Evolutionary conservation across 2,329 filamentous ascomycete species (phyloP).

Genomic region (Cladosporium colombiae): DNA sequence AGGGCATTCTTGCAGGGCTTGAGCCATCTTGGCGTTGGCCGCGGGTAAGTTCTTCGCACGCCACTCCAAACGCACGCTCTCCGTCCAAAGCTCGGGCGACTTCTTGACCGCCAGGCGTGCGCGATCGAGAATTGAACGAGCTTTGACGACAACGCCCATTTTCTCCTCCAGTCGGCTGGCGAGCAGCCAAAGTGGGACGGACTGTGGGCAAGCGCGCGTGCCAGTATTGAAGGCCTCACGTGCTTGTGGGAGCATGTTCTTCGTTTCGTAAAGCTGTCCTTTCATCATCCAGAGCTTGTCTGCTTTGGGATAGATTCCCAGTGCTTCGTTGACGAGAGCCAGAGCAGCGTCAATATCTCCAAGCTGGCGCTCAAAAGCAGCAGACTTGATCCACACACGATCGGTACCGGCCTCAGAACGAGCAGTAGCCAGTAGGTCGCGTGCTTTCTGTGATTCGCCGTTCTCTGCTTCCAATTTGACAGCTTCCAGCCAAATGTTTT

Average conservation of each 20-base stretch:
- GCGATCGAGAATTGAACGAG: conserved; percentile 88
- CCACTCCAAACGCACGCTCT: conserved; percentile 90
- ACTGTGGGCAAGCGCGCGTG: conserved; percentile 81
- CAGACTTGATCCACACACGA: conserved; percentile 95
- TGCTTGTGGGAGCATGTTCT: conserved; percentile 77
- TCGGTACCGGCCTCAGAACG: conserved; percentile 89
- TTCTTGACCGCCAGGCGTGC: conserved; percentile 86
- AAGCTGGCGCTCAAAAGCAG: conserved; percentile 86
- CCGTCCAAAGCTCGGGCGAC: conserved; percentile 81
- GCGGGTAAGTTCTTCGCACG: conserved; percentile 80
- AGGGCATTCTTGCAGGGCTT: conserved; percentile 87
- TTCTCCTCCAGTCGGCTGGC: conserved; percentile 86
- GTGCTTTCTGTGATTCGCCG: conserved; percentile 75
- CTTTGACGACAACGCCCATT: conserved; percentile 81
- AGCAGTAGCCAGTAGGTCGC: conserved; percentile 77
- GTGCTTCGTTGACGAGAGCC: conserved; percentile 80
- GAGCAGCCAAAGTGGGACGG: conserved; percentile 85
- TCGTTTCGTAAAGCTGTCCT: conserved; percentile 90
- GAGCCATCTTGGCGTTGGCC: conserved; percentile 90
- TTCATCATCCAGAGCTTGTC: conserved; percentile 98
- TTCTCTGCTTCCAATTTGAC: conserved; percentile 96
- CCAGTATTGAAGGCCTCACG: conserved; percentile 87
- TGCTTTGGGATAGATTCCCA: conserved; percentile 81
- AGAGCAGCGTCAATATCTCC: conserved; percentile 78
- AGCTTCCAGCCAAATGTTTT: conserved; percentile 95